These are phyloP conservation scores for Populus ilicifolia DNA, from an alignment of 345 rosid genomes.

Conservation along the genomic window DNA sequence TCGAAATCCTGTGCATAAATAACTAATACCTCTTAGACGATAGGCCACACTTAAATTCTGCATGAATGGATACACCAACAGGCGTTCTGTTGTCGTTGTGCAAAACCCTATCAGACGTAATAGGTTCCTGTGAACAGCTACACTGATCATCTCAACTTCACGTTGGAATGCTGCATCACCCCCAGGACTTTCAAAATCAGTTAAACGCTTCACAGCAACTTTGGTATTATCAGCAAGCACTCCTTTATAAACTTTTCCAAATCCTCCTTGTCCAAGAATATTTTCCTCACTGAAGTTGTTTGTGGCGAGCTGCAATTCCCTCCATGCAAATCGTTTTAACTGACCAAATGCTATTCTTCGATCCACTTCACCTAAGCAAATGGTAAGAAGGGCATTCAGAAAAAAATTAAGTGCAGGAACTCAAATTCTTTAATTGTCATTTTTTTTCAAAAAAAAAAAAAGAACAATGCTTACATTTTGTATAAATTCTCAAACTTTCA, in stretches of 20 bases:
- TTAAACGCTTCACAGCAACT: conserved; percentile 86
- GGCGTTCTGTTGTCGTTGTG: conserved; percentile 88
- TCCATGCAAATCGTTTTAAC: conserved; percentile 83
- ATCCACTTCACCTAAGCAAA: conserved; percentile 81
- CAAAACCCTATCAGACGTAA: conserved; percentile 88
- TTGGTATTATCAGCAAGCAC: conserved; percentile 71
- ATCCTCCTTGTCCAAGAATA: conserved; percentile 94
- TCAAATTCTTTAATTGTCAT: background rate
- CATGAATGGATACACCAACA: conserved; percentile 91
- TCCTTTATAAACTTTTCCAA: conserved; percentile 93
- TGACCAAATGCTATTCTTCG: conserved; percentile 93
- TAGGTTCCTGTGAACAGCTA: conserved; percentile 91
- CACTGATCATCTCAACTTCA: conserved; percentile 96
- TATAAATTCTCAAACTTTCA: background rate
- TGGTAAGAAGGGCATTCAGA: background rate
- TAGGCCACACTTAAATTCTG: conserved; percentile 88
- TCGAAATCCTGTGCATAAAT: background rate
- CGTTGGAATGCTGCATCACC: conserved; percentile 95
- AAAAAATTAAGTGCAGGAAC: background rate
- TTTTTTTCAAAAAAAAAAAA: background rate
- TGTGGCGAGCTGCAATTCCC: conserved; percentile 88
- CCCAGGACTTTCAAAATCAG: conserved; percentile 88
- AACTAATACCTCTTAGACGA: conserved; percentile 69
- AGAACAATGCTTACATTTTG: background rate
- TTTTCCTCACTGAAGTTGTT: conserved; percentile 79